A percentile compares a stretch with the other conserved stretches of the same genome.
Evolutionary conservation across 192 early-diverging fungal genomes (phyloP).

Genomic region (Backusella liffmaniae): DNA sequence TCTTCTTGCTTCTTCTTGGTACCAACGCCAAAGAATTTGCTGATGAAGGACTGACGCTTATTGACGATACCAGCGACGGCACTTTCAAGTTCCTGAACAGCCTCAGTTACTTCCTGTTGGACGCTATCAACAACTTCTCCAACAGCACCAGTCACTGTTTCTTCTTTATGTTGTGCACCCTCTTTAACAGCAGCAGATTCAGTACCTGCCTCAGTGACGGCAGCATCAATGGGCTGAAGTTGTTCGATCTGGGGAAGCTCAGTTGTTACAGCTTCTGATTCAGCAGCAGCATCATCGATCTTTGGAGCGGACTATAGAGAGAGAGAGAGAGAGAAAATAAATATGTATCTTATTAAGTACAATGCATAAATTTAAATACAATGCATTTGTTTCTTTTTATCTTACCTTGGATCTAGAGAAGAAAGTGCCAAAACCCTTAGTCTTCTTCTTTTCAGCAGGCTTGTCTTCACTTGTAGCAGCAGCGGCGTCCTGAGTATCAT

Average conservation of each 20-base stretch:
- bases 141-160: background rate
- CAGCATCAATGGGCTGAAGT: constrained; percentile 13
- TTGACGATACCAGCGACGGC: background rate
- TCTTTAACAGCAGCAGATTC: background rate
- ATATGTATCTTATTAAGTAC: background rate
- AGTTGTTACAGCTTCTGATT: constrained; percentile 1
- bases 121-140: background rate
- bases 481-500: background rate
- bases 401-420: constrained; percentile 18
- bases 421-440: background rate
- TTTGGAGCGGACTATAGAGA: constrained; percentile 1
- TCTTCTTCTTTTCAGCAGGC: background rate
- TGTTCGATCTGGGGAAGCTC: constrained; percentile 13
- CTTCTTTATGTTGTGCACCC: background rate
- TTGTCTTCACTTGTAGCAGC: background rate
- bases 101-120: constrained; percentile 11
- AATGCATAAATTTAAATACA: no score
- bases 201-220: background rate
- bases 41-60: constrained; percentile 21
- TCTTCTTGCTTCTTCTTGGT: constrained; percentile 12
- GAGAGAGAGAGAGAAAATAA: background rate
- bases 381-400: background rate
- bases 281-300: background rate
- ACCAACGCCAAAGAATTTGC: constrained; percentile 11
- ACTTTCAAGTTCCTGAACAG: constrained; percentile 22